Base-by-base conservation (phyloP, 108 stramenopile species). In the Nitzschia putrida region DNA sequence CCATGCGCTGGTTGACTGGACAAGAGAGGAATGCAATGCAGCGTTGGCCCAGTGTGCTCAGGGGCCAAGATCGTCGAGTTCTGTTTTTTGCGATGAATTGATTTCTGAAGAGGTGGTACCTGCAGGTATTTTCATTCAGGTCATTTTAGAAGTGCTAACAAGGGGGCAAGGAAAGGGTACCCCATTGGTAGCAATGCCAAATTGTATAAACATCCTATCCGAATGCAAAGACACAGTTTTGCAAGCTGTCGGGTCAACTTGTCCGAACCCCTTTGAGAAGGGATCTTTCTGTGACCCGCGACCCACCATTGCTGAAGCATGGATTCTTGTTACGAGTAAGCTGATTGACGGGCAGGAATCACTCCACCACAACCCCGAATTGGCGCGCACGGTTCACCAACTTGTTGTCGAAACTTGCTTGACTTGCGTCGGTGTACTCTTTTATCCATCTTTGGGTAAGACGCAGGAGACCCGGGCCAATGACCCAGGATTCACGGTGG, bases 231-330 rank as follows among this genome's bases (percentile, higher is more conserved):
- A 76, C 11, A 52, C 64, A 70, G 68, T 79, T 7, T 39, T 71
- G 26, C 24, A 53, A 14, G 54, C 68, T 58, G 12, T 56, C 14
- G 9, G 41, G n/a, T 42, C 69, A 3, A 42, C 40, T n/a, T 77
- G 76, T 64, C 64, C 76, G 34, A 50, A 47, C 50, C 61, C 72
- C 50, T 41, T 65, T 47, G 54, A 42, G 49, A 71, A 73, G 39
- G 68, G 67, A 9, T 55, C 68, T 12, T 81, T 79, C 47, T 40
- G 74, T 4, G 93, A 94, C 61, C 89, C 93, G 22, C 76, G 93
- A 12, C 86, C 86, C n/a, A 77, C 84, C 1, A 49, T 88, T 50
- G 71, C 74, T 0, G 93, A 94, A 66, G 79, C 90, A 57, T 94
- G 93, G 89, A 76, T 84, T 25, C 65, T 83, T 43, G 60, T 23